phyloP scores from a whole-genome alignment of 768 basidiomycete genomes.

The Calocybe gangraenosa region DNA sequence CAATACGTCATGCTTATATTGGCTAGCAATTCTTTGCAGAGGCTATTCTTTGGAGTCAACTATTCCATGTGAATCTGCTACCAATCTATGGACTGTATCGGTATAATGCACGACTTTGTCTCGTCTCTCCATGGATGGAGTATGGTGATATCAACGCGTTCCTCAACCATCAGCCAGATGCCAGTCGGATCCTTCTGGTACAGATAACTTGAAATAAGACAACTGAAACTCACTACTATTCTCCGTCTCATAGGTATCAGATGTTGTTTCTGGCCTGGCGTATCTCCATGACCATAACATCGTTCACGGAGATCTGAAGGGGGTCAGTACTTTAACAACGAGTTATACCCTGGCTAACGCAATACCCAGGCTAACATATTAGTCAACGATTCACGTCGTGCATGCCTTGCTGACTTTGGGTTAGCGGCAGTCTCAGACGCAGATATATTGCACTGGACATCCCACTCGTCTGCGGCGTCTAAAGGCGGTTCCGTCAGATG shows the following conservation, averaged over 20 bases:
- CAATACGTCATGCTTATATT: background rate
- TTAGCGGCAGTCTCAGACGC: slow-evolving; percentile 11
- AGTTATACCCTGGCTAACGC: background rate
- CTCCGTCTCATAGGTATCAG: slow-evolving; percentile 14
- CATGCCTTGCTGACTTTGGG: slow-evolving; percentile 21
- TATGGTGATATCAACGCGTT: slow-evolving; percentile 3
- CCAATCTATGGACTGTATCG: slow-evolving; percentile 5
- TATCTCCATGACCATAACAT: slow-evolving; percentile 30
- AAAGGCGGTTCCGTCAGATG: slow-evolving; percentile 12
- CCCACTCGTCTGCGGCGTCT: background rate
- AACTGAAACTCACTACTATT: background rate
- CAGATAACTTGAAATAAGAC: background rate
- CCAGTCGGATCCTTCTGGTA: background rate
- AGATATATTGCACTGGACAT: slow-evolving; percentile 10
- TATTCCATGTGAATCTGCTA: slow-evolving; percentile 2
- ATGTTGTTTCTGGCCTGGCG: slow-evolving; percentile 24
- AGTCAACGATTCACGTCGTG: slow-evolving; percentile 10
- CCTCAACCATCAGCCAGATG: background rate
- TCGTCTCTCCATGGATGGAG: slow-evolving; percentile 8
- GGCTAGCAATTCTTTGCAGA: background rate
- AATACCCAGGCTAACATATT: slow-evolving; percentile 20
- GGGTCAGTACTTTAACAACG: slow-evolving; percentile 25
- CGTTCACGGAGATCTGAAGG: slow-evolving; percentile 42
- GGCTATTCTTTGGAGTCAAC: slow-evolving; percentile 6
- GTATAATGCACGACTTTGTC: background rate